Percentiles rank a stretch among this genome's conserved stretches.
These are phyloP conservation scores for Rhodotorula babjevae DNA, from an alignment of 768 basidiomycete species.

Conservation along the genomic window DNA sequence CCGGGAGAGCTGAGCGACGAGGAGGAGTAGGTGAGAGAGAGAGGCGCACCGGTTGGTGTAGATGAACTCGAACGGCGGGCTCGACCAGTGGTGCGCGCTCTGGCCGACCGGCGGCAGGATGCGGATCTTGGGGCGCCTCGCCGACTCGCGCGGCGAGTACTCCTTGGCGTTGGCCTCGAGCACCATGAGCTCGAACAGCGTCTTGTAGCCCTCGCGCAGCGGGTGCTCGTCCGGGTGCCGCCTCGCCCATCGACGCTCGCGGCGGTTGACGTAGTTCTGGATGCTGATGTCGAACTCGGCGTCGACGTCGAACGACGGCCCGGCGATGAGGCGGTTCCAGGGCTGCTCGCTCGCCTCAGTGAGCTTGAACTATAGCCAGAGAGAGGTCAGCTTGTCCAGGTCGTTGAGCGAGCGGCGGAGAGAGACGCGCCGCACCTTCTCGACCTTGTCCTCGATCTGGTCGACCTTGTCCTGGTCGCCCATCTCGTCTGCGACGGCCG, in stretches of 20 bases:
- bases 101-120: neutral
- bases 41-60: slow-evolving; percentile 28
- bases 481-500: no score
- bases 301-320: slow-evolving; percentile 18
- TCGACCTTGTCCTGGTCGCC: no score
- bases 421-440: neutral
- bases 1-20: no score
- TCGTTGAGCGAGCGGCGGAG: neutral
- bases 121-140: slow-evolving; percentile 1
- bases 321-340: slow-evolving; percentile 12
- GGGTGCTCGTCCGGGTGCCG: neutral
- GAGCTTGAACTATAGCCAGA: slow-evolving; percentile 4
- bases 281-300: slow-evolving; percentile 10
- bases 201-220: slow-evolving; percentile 1
- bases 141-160: neutral
- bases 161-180: slow-evolving; percentile 8
- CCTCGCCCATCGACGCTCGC: neutral
- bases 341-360: neutral
- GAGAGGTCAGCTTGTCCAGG: no score
- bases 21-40: neutral
- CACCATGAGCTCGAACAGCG: slow-evolving; percentile 13
- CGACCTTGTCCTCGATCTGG: neutral
- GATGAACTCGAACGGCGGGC: slow-evolving; percentile 25
- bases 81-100: neutral
- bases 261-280: neutral